Evolutionary conservation across 192 early-diverging fungal genomes (phyloP).

Genomic region (Allomyces arbusculus): DNA sequence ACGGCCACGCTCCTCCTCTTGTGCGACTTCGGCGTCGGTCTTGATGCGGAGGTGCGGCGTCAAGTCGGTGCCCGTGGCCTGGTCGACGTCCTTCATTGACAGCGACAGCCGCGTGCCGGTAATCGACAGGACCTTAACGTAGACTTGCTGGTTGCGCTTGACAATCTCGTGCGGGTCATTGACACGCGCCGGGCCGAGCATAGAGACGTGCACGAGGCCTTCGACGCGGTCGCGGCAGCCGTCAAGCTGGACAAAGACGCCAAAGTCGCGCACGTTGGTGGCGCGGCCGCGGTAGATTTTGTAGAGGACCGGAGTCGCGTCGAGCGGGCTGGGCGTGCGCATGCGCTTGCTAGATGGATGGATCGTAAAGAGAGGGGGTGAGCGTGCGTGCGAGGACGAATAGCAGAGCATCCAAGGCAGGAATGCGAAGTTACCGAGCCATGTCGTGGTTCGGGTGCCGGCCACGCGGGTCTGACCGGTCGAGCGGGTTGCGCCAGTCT

Average conservation of each 20-base stretch:
- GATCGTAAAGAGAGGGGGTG: background rate
- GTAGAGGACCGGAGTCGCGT: conserved; percentile 67
- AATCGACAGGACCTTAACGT: conserved; percentile 88
- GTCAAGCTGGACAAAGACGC: conserved; percentile 72
- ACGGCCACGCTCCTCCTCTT: background rate
- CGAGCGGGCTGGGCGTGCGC: conserved; percentile 11
- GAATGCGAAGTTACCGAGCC: background rate
- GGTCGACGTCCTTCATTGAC: conserved; percentile 94
- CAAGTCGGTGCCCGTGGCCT: conserved; percentile 71
- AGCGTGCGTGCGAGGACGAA: no score
- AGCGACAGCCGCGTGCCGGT: conserved; percentile 61
- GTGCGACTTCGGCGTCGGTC: background rate
- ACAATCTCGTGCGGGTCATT: conserved; percentile 74
- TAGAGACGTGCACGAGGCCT: conserved; percentile 76
- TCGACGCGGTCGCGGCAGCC: conserved; percentile 57
- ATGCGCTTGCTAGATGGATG: background rate
- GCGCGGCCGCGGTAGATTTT: conserved; percentile 80
- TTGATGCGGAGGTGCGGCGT: conserved; percentile 52
- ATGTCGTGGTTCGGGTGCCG: background rate
- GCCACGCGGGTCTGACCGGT: background rate
- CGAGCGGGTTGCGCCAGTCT: background rate
- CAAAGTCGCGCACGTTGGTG: conserved; percentile 75
- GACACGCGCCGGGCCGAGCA: conserved; percentile 42
- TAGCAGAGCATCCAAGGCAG: no score
- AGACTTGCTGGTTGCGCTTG: conserved; percentile 54